Base-by-base conservation (phyloP, 805 yeast species). In the Torulaspora gathmanii region DNA sequence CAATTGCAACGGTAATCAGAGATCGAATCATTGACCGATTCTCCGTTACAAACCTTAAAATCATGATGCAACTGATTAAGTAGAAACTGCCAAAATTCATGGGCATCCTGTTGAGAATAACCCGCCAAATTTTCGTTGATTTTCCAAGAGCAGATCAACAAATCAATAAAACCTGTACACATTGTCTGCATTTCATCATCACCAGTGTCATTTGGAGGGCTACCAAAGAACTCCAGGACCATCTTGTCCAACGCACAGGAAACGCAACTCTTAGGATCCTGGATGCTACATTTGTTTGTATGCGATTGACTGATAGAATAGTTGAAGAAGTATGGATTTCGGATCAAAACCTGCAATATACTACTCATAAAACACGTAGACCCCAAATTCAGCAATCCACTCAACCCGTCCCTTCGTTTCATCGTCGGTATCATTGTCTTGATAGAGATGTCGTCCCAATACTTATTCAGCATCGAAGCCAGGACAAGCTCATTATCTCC, bases 361-460 rank as follows among this genome's bases (percentile, higher is more conserved):
- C 91, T 84, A 54, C 95, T 86, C 87, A 93, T 91, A 69, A 88
- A 93, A 69, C 99, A 93, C 0, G 99, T 93, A 0, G 99, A 86
- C 0, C 99, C 99, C 82, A 91, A 80, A 63, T 91, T 91, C 41
- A 88, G 82, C 54, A 93, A 78, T 3, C 99, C 99, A 42, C 85
- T 76, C 16, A 93, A 69, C 0, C 97, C 98, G n/a, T 81, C 75
- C 5, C 79, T 71, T 1, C 90, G 83, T 42, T 74, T 75, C 54
- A 59, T 28, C 20, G 57, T 42, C 13, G 70, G 56, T 23, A 58
- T 35, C 16, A 47, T 27, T 15, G 64, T 52, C 41, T 57, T 53
- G 15, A 42, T 40, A 11, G 54, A 46, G 8, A 53, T 46, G 15
- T 51, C 52, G 29, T 61, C 55, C 65, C 66, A 62, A 44, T 57